Evolutionary conservation across 805 yeast species (phyloP).

Genomic region (Tetrapisispora arboricola): DNA sequence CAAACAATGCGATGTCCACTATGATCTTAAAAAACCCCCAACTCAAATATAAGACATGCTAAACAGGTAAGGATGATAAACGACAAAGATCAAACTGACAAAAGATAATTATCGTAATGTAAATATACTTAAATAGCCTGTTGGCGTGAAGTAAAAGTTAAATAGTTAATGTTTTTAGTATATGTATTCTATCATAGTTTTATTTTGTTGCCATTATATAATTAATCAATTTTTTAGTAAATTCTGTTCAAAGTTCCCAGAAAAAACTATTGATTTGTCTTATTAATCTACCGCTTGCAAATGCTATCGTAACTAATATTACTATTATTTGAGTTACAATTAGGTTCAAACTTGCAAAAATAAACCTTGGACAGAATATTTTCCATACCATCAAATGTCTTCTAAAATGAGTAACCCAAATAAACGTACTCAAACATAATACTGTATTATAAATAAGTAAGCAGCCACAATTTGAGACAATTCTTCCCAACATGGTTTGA

Average conservation of each 20-base stretch:
- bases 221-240: too few relatives aligned
- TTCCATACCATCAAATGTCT: constrained; percentile 99
- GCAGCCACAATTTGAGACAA: constrained; percentile 62
- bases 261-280: constrained; percentile 61
- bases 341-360: constrained; percentile 68
- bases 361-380: constrained; percentile 91
- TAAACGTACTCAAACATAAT: constrained; percentile 60
- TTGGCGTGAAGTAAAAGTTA: too few relatives aligned
- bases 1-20: not conserved
- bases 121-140: too few relatives aligned
- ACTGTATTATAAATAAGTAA: constrained; percentile 60
- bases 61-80: too few relatives aligned
- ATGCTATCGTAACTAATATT: constrained; percentile 51
- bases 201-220: too few relatives aligned
- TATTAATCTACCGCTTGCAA: constrained; percentile 56
- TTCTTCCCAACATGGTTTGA: constrained; percentile 56
- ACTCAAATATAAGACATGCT: too few relatives aligned
- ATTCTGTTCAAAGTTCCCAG: constrained; percentile 36
- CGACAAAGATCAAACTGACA: too few relatives aligned
- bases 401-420: constrained; percentile 76
- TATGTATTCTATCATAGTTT: too few relatives aligned
- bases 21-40: too few relatives aligned
- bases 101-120: too few relatives aligned
- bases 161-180: too few relatives aligned
- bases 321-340: constrained; percentile 42